Percentiles rank a stretch among this genome's conserved stretches.
Evolutionary conservation across 345 rosid genomes (phyloP).

Genomic region (Gossypium turneri): DNA sequence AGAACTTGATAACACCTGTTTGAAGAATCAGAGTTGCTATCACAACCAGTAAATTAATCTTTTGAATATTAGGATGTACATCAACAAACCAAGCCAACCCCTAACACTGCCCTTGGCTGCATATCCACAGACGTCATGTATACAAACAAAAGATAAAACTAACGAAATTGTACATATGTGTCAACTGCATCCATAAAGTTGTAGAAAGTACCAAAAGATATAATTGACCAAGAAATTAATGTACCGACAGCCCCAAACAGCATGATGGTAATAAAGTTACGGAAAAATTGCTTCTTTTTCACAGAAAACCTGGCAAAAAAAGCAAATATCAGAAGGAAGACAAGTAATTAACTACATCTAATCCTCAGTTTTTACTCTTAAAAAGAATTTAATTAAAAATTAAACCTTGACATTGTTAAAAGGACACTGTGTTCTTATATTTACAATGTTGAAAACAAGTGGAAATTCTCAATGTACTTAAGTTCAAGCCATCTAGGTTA

Average conservation of each 20-base stretch:
- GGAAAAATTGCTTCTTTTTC: slow-evolving; percentile 95
- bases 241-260: slow-evolving; percentile 94
- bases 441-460: background rate
- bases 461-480: background rate
- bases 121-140: background rate
- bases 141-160: background rate
- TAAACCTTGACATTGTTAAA: background rate
- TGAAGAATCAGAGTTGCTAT: slow-evolving; percentile 23
- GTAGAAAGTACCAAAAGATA: slow-evolving; percentile 57
- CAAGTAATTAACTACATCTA: background rate
- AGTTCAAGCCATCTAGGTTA: background rate
- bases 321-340: background rate
- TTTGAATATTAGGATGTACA: background rate
- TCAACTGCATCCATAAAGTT: background rate
- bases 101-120: background rate
- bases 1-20: slow-evolving; percentile 70
- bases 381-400: slow-evolving; percentile 4
- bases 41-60: slow-evolving; percentile 8
- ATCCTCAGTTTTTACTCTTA: background rate
- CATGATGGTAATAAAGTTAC: slow-evolving; percentile 84
- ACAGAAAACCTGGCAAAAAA: slow-evolving; percentile 78
- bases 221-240: slow-evolving; percentile 64
- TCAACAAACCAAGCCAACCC: background rate
- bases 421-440: background rate
- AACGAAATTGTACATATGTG: slow-evolving; percentile 10